These are phyloP conservation scores for Colletotrichum acutatum DNA, from an alignment of 2,329 filamentous ascomycete genomes.

Conservation along the genomic window DNA sequence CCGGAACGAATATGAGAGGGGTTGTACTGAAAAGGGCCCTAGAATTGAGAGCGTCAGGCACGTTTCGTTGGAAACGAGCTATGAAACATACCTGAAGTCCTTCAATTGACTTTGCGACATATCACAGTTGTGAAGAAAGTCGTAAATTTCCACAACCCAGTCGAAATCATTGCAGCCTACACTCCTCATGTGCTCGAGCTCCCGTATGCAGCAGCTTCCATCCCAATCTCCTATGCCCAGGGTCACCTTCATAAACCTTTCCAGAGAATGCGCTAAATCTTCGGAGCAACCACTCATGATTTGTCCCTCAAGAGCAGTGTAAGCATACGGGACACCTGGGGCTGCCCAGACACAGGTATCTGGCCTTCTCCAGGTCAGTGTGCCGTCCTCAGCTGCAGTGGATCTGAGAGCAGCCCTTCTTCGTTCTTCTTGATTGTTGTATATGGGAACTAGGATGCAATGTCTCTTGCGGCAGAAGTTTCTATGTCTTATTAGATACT, in stretches of 20 bases:
- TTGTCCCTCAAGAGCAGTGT: neutral
- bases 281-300: neutral
- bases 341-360: neutral
- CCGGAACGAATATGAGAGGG: constrained; percentile 25
- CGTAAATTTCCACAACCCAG: neutral
- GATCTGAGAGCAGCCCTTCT: neutral
- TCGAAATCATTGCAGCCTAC: neutral
- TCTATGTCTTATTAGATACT: neutral
- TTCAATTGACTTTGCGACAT: neutral
- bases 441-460: neutral
- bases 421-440: neutral
- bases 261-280: neutral
- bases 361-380: neutral
- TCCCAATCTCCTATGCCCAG: neutral
- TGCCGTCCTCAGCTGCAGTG: neutral
- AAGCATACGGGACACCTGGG: neutral
- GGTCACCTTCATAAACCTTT: neutral
- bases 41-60: neutral
- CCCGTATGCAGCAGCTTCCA: neutral
- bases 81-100: neutral
- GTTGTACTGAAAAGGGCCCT: neutral
- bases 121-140: neutral
- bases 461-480: neutral
- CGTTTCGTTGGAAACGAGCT: neutral
- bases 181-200: neutral